Evolutionary conservation across 768 basidiomycete species (phyloP).

Genomic region (Boletellus ananiceps): DNA sequence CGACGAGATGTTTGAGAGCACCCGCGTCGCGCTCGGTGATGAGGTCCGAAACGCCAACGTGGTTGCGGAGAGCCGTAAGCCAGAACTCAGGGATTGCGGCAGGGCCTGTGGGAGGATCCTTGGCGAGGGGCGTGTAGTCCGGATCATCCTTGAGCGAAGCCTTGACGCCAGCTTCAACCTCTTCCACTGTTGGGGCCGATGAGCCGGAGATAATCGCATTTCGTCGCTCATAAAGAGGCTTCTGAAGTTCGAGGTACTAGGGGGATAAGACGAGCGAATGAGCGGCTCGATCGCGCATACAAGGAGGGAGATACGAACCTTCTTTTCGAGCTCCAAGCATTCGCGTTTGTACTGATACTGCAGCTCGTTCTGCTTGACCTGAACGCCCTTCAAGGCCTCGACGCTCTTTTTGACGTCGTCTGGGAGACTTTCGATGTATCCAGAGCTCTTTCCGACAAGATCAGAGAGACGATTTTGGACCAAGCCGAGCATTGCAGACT

Average conservation of each 20-base stretch:
- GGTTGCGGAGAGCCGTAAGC: conserved; percentile 94
- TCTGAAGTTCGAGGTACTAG: conserved; percentile 71
- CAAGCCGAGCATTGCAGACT: conserved; percentile 73
- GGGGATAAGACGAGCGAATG: conserved; percentile 1
- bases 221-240: conserved; percentile 85
- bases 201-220: conserved; percentile 77
- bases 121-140: conserved; percentile 58
- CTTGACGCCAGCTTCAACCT: conserved; percentile 76
- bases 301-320: conserved; percentile 46
- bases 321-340: conserved; percentile 93
- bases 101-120: conserved; percentile 40
- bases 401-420: conserved; percentile 76
- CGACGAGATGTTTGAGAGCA: conserved; percentile 78
- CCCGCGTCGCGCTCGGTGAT: conserved; percentile 90
- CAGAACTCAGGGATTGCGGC: conserved; percentile 87
- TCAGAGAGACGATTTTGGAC: conserved; percentile 84
- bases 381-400: conserved; percentile 91
- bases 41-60: conserved; percentile 77
- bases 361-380: conserved; percentile 84
- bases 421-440: conserved; percentile 90
- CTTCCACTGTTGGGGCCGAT: conserved; percentile 67
- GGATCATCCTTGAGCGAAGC: conserved; percentile 72
- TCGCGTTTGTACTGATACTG: conserved; percentile 92
- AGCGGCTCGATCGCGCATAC: conserved; percentile 12
- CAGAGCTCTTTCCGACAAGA: conserved; percentile 87